Evolutionary conservation across 148 eudicot species (phyloP).

Genomic region (Rhododendron vialii): DNA sequence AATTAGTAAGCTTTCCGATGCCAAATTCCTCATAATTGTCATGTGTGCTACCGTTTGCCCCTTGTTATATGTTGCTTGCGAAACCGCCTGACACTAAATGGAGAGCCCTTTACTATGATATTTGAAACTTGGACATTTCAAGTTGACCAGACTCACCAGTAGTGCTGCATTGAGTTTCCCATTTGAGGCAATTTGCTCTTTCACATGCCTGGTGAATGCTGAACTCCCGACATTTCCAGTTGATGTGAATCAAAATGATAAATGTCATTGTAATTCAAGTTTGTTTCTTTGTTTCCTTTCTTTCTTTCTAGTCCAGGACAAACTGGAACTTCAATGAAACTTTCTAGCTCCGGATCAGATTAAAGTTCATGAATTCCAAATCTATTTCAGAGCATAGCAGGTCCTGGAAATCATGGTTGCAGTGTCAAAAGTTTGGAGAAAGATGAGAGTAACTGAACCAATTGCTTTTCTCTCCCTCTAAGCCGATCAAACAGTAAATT

Average conservation of each 20-base stretch:
- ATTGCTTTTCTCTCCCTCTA: not conserved
- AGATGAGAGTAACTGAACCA: not conserved
- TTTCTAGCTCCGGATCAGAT: not conserved
- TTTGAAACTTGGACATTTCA: not conserved
- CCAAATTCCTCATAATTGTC: not conserved
- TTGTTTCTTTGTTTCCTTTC: not conserved
- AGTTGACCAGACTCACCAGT: not conserved
- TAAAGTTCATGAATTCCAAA: not conserved
- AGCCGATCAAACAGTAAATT: not conserved
- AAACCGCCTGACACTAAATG: not conserved
- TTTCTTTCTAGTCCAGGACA: not conserved
- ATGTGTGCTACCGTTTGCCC: not conserved
- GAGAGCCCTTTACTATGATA: not conserved
- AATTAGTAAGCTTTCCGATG: not conserved
- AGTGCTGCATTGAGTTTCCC: not conserved
- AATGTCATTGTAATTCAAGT: too few relatives aligned
- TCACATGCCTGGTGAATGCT: not conserved
- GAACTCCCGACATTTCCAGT: not conserved
- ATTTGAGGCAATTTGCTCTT: not conserved
- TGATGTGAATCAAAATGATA: not conserved
- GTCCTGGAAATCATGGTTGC: not conserved
- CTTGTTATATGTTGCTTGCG: not conserved
- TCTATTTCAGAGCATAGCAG: not conserved
- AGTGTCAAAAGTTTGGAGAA: not conserved
- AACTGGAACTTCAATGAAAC: not conserved